Conservation (phyloP, 2,329 filamentous ascomycete genomes). For the Acarospora socialis region DNA sequence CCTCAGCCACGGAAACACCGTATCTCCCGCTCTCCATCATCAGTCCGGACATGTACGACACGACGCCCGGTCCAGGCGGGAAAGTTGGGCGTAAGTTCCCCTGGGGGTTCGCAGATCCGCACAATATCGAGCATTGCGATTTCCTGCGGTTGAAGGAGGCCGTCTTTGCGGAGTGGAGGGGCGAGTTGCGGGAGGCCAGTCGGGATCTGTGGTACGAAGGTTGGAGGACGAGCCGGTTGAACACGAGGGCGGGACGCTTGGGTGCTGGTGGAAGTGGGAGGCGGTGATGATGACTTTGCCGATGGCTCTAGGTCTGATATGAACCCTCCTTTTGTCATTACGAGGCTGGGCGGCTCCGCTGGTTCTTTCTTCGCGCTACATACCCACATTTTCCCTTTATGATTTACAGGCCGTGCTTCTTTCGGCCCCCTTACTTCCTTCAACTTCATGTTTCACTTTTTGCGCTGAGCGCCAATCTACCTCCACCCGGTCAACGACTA, state of each 20-base stretch:
- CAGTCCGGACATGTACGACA: slow-evolving; percentile 80
- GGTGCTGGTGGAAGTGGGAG: too few species aligned
- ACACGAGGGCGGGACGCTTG: slow-evolving; percentile 31
- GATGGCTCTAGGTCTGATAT: too few species aligned
- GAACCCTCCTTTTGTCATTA: too few species aligned
- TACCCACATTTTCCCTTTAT: too few species aligned
- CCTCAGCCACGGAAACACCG: slow-evolving; percentile 32
- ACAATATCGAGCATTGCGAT: slow-evolving; percentile 84
- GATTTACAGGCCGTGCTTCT: too few species aligned
- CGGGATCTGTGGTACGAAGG: slow-evolving; percentile 90
- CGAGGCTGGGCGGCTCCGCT: too few species aligned
- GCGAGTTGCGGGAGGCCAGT: slow-evolving; percentile 78
- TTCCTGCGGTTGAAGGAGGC: slow-evolving; percentile 81
- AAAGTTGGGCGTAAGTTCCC: slow-evolving; percentile 76
- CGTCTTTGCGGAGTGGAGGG: slow-evolving; percentile 87
- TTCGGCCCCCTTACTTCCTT: too few species aligned
- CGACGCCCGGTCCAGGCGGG: slow-evolving; percentile 34
- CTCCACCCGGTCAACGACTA: too few species aligned
- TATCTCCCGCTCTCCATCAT: slow-evolving; percentile 84
- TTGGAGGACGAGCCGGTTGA: slow-evolving; percentile 57
- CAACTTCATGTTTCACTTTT: too few species aligned
- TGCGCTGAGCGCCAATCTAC: too few species aligned
- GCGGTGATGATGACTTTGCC: too few species aligned
- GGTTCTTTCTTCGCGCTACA: too few species aligned
- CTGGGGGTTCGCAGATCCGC: slow-evolving; percentile 93